Base-by-base conservation (phyloP, 1,284 basidiomycete species). In the Apiotrichum gracile region DNA sequence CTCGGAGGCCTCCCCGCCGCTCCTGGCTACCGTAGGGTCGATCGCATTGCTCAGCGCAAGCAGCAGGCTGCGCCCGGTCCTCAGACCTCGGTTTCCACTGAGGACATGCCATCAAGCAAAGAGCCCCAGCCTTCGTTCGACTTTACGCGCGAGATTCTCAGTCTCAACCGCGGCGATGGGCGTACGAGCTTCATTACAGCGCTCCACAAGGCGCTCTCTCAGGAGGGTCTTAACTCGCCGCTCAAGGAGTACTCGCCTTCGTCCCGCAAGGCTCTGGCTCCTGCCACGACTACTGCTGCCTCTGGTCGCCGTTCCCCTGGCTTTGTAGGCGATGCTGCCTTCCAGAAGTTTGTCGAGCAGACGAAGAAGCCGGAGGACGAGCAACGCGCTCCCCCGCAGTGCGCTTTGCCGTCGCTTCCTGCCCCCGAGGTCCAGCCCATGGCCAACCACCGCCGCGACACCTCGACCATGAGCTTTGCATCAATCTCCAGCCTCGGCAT, bases 401-500 rank as follows among this genome's bases (percentile, higher is more conserved):
- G 53, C 21, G 54, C 51, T 5, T 42, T 53, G 1, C 54, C 57
- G 1, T 42, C 49, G 1, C 31, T 47, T 5, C 43, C 43, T 12
- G 5, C 37, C 6, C 21, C 25, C 19, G 24, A 29, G 24, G 39
- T 26, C 31, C 29, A 45, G 22, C 25, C 27, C 1, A 19, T 24
- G 12, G 9, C 16, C n/a, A 10, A 37, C 49, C 70, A 74, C 27
- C 43, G 47, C 9, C 67, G 69, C 35, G 66, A 81, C 12, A 82
- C 85, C 42, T 89, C 88, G 0, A 61, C 82, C 9, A 80, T 85
- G 69, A 90, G 86, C 65, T 84, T 91, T 45, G 83, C 86, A 0
- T 90, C 87, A 0, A 82, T 91, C 24, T 91, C 87, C 0, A 89
- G 86, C 0, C 87, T 87, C 51, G 87, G 88, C 2, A 79, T 78